Base-by-base conservation (phyloP, 2,329 filamentous ascomycete species). In the Microsporum canis region DNA sequence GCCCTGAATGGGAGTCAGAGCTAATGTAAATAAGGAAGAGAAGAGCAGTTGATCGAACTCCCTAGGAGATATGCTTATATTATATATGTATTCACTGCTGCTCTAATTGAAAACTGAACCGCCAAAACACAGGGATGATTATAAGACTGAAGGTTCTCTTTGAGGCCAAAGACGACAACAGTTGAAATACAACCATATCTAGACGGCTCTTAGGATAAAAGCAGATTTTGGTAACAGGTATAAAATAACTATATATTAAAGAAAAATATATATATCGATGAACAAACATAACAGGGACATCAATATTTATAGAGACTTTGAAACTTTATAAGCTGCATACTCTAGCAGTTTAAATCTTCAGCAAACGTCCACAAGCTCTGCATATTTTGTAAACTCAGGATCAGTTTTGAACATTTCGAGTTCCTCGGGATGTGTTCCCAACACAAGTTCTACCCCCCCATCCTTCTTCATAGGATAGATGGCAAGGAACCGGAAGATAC, bases 401-500 rank as follows among this genome's bases (percentile, higher is more conserved):
- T 58, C 57, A 3, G 27, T 39, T 17, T 58, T 39, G 7, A 58
- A 58, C 57, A 58, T 58, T 29, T 58, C 57, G 36, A 58, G 43
- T 43, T 58, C 57, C 57, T 58, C 57, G 12, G 36, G 36, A 33
- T 58, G 57, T 6, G 57, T 58, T 31, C 57, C 57, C 5, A 58
- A 33, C 14, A 58, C 57, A 31, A 58, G 57, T 23, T 58, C 57
- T 7, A 58, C 57, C 10, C 57, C 57, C 31, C 57, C 57, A 29
- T 58, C 57, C 23, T 41, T 58, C 34, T 58, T 58, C 29, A 58
- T 58, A 8, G 57, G 57, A 58, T 43, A 58, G 33, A 58, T 58
- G 57, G 57, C 57, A 2, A 58, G 43, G 36, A 58, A 58, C 1
- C 57, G 38, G 36, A 58, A 58, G n/a, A 41, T 41, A 12, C 57